Evolutionary conservation across 257 asterid species (phyloP), one percentile per base, ranked within the genome.

Genomic region (Galeopsis tetrahit): DNA sequence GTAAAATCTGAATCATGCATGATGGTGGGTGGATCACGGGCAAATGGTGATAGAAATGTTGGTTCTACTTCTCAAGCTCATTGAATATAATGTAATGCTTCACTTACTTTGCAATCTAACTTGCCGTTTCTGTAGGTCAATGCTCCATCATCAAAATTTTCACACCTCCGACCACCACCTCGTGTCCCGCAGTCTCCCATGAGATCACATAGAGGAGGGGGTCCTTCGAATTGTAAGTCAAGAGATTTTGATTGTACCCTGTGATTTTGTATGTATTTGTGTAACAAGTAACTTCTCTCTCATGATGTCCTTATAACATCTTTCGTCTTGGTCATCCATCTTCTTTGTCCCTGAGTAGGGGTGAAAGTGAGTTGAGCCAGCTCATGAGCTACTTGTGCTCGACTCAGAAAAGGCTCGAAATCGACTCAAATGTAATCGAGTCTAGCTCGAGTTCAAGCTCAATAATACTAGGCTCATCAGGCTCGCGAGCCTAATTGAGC

Each of bases 161-260:
- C 71, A 58, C 70, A 85, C 71, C 82, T 87, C 72, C 83, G 91
- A 82, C 68, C 89, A 59, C 90, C 96, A 64, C 79, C 89, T 35
- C 95, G 93, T 74, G 89, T 74, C 43, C 88, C 96, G 31, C 81
- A 79, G 70, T 89, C 96, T 81, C 93, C 99, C 56, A 85, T 85
- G 91, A 83, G 99, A 85, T 80, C 90, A 15, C 86, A 90, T 63
- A 88, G 98, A 83, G 96, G 98, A 83, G 96, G 96, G 51, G 96
- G 96, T 63, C 52, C 52, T 63, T 14, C n/a, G 74, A 84, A 80
- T 70, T 75, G 99, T 91, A 85, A 56, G 95, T 85, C 43, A 43
- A 42, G 46, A 40, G 5, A 56, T 14, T 35, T 28, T 10, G 40
- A 38, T 36, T 35, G 31, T n/a, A 38, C 52, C 51, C 39, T 14